Evolutionary conservation across 352 stramenopile genomes (phyloP).

Genomic region (Phytophthora cryptogea): DNA sequence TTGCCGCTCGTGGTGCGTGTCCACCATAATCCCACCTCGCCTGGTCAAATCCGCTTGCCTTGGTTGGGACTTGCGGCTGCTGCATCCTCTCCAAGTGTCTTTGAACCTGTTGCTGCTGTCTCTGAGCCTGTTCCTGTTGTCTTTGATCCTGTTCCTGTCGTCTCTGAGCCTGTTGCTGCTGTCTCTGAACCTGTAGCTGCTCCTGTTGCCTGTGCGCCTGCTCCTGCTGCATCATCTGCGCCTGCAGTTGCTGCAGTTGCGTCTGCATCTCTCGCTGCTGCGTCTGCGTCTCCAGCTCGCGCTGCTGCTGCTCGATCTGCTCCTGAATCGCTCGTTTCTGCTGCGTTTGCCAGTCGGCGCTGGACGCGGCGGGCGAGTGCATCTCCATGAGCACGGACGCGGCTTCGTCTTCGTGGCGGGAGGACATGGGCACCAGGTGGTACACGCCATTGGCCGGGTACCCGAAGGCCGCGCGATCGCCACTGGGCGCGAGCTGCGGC

Average conservation of each 20-base stretch:
- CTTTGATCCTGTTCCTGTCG: slow-evolving; percentile 14
- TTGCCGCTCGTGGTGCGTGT: not conserved
- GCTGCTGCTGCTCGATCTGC: slow-evolving; percentile 27
- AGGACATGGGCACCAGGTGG: slow-evolving; percentile 11
- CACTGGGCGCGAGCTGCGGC: slow-evolving; percentile 10
- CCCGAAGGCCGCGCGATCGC: slow-evolving; percentile 5
- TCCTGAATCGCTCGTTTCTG: slow-evolving; percentile 31
- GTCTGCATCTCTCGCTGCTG: slow-evolving; percentile 11
- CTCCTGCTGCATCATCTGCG: slow-evolving; percentile 21
- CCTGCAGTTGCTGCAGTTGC: slow-evolving; percentile 15
- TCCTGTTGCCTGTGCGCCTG: slow-evolving; percentile 13
- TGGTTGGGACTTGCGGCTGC: slow-evolving; percentile 10
- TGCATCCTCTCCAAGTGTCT: slow-evolving; percentile 21
- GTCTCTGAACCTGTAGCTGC: slow-evolving; percentile 16
- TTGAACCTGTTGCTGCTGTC: slow-evolving; percentile 11
- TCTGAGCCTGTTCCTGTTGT: slow-evolving; percentile 15
- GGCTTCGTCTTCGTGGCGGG: slow-evolving; percentile 7
- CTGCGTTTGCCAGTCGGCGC: slow-evolving; percentile 25
- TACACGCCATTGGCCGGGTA: slow-evolving; percentile 10
- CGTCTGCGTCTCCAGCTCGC: slow-evolving; percentile 7
- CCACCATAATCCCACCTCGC: slow-evolving; percentile 8
- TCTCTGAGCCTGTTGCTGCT: slow-evolving; percentile 12
- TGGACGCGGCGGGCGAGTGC: slow-evolving; percentile 15
- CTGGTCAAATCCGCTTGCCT: slow-evolving; percentile 2
- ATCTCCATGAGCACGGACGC: slow-evolving; percentile 17